These are phyloP conservation scores for Alternaria arborescens DNA, from an alignment of 2,329 filamentous ascomycete species.

Conservation along the genomic window DNA sequence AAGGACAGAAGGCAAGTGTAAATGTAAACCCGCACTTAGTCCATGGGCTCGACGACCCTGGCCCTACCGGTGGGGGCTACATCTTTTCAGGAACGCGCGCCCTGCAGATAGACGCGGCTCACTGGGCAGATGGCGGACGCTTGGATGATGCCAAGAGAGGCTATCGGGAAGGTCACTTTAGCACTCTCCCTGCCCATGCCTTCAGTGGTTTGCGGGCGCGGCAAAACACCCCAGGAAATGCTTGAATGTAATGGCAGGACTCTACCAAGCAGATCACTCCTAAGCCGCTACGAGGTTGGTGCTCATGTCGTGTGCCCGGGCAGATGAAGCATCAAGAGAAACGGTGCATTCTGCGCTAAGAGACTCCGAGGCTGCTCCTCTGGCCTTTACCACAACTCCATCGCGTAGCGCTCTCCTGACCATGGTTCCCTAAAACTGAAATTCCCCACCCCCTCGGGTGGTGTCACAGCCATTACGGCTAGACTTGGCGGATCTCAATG, in stretches of 20 bases:
- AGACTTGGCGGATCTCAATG: not conserved
- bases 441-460: not conserved
- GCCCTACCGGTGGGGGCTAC: conserved; percentile 17
- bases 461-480: not conserved
- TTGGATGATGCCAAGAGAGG: conserved; percentile 14
- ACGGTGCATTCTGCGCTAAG: conserved; percentile 8
- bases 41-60: conserved; percentile 16
- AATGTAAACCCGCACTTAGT: conserved; percentile 13
- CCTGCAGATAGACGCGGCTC: conserved; percentile 23
- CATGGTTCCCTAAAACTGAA: conserved; percentile 3
- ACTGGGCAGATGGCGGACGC: conserved; percentile 13
- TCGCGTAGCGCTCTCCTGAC: not conserved
- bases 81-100: conserved; percentile 27
- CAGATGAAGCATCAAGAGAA: conserved; percentile 3
- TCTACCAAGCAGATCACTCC: conserved; percentile 1
- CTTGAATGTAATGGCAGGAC: conserved; percentile 2
- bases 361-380: not conserved
- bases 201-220: conserved; percentile 12
- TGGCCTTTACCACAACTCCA: not conserved
- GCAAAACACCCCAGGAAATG: conserved; percentile 3
- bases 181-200: conserved; percentile 10
- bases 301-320: conserved; percentile 17
- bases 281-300: not conserved
- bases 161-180: conserved; percentile 16
- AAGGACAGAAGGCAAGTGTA: not conserved